A percentile compares a stretch with the other conserved stretches of the same genome.
Conservation (phyloP, 495 filamentous ascomycete genomes). For the Hypoxylon lienhwacheense region DNA sequence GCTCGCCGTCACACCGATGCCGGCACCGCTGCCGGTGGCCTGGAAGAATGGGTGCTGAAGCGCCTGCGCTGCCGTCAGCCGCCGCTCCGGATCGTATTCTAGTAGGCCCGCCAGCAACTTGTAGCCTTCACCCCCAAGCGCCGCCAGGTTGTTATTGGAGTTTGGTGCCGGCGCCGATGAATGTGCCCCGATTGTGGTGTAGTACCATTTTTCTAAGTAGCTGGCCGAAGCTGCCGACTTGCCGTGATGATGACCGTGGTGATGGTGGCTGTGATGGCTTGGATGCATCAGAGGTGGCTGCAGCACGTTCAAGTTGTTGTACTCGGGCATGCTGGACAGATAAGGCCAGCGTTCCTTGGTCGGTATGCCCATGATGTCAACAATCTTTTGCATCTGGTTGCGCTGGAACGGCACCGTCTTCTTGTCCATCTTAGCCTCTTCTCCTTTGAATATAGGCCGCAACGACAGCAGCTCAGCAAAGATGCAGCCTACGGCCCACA, state of each 20-base stretch:
- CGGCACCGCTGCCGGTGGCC: constrained; percentile 40
- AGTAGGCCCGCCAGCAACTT: constrained; percentile 78
- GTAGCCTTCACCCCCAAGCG: constrained; percentile 74
- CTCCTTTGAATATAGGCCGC: constrained; percentile 96
- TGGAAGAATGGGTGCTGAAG: constrained; percentile 87
- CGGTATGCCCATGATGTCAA: constrained; percentile 90
- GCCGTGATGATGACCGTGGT: constrained; percentile 46
- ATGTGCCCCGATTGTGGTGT: constrained; percentile 54
- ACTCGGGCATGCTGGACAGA: constrained; percentile 79
- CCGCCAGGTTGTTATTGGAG: constrained; percentile 47
- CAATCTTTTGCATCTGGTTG: constrained; percentile 98
- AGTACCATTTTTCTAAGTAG: constrained; percentile 61
- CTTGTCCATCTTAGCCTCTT: constrained; percentile 99
- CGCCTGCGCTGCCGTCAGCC: constrained; percentile 81
- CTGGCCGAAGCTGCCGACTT: constrained; percentile 50
- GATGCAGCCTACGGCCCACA: constrained; percentile 98
- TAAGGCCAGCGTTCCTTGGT: constrained; percentile 88
- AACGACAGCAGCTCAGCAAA: constrained; percentile 92
- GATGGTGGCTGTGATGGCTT: constrained; percentile 45
- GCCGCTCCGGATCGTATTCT: constrained; percentile 89
- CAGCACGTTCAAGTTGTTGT: constrained; percentile 69
- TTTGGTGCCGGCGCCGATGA: constrained; percentile 45
- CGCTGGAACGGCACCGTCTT: constrained; percentile 96
- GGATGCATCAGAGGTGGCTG: constrained; percentile 52
- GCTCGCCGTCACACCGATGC: constrained; percentile 55